phyloP scores from a whole-genome alignment of 176 grass and related monocot genomes.

The Rhynchospora breviuscula region DNA sequence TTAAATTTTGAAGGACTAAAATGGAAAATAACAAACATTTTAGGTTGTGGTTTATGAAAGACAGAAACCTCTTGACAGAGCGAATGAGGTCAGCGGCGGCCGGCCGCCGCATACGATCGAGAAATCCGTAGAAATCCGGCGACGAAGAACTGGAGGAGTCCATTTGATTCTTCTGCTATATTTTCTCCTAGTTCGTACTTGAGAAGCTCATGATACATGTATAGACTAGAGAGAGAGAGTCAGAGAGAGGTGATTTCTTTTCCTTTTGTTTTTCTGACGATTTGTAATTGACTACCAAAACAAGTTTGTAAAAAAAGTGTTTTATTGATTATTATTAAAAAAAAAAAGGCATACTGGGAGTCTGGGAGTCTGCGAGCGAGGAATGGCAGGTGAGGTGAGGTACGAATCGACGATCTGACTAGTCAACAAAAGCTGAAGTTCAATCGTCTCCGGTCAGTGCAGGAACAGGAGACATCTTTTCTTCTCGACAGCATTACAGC shows the following conservation, averaged over 20 bases:
- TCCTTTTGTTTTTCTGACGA: not conserved
- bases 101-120: slow-evolving; percentile 79
- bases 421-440: not conserved
- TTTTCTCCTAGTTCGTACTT: not conserved
- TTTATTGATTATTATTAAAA: no score
- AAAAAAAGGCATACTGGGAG: no score
- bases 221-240: not conserved
- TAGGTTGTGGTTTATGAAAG: no score
- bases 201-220: not conserved
- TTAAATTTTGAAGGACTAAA: not conserved
- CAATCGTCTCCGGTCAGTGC: not conserved
- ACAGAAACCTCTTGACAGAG: slow-evolving; percentile 59
- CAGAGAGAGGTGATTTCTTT: no score
- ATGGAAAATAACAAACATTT: not conserved
- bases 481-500: no score
- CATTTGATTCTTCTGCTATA: not conserved
- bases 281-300: not conserved
- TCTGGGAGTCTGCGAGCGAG: no score
- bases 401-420: not conserved
- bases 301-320: no score
- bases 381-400: no score
- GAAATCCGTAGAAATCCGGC: slow-evolving; percentile 78
- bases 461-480: not conserved
- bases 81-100: slow-evolving; percentile 66
- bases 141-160: slow-evolving; percentile 25